A percentile compares a stretch with the other conserved stretches of the same genome.
Conservation (phyloP, 2,329 filamentous ascomycete species). For the Alternaria rosae region DNA sequence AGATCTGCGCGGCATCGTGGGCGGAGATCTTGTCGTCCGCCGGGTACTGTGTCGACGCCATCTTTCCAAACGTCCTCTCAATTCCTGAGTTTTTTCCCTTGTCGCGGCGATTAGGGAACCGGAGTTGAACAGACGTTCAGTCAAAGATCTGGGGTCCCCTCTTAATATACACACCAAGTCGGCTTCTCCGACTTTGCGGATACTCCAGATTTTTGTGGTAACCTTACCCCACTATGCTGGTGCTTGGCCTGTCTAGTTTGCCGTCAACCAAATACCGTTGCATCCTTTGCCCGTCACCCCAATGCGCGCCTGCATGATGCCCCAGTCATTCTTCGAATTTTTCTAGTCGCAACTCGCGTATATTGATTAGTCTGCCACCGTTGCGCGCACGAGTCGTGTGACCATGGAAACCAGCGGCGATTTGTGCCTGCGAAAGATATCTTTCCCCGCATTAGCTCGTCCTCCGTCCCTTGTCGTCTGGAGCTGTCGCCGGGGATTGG, state of each 20-base stretch:
- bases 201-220: neutral
- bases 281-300: neutral
- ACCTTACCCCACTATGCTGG: neutral
- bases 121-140: neutral
- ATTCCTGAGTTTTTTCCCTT: neutral
- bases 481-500: too few relatives aligned
- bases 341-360: neutral
- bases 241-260: neutral
- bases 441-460: neutral
- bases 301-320: neutral
- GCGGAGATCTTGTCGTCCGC: slow-evolving; percentile 12
- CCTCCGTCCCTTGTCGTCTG: neutral
- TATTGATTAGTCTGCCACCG: neutral
- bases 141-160: neutral
- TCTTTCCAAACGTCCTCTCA: neutral
- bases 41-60: slow-evolving; percentile 14
- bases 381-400: neutral
- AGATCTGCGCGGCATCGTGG: slow-evolving; percentile 10
- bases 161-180: neutral
- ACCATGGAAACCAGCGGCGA: neutral
- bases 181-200: neutral
- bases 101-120: too few relatives aligned
- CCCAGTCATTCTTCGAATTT: neutral
- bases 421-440: neutral
- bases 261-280: neutral